Conservation (phyloP, 495 filamentous ascomycete species). For the Xylaria curta region DNA sequence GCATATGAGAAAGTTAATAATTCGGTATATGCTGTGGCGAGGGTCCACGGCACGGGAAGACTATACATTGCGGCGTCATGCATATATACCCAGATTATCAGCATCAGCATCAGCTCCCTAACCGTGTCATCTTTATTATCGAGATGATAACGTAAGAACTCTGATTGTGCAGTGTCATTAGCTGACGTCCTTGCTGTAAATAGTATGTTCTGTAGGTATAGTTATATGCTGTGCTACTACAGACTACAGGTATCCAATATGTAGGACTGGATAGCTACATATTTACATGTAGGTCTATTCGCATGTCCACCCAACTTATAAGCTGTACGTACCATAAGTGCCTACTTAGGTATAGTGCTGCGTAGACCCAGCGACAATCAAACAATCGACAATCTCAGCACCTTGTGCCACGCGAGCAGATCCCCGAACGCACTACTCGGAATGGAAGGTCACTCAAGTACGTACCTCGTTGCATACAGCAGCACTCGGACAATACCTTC, state of each 20-base stretch:
- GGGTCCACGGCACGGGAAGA: slow-evolving; percentile 2
- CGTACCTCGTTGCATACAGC: background rate
- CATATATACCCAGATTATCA: background rate
- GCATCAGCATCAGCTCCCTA: background rate
- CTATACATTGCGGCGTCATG: background rate
- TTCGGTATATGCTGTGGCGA: background rate
- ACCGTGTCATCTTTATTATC: too few species aligned
- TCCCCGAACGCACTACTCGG: slow-evolving; percentile 10
- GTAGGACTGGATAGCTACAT: background rate
- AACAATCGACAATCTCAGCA: background rate
- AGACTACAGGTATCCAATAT: background rate
- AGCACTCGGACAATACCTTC: background rate
- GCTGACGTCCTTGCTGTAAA: background rate
- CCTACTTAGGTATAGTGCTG: background rate
- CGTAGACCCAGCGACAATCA: background rate
- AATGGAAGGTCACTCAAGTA: slow-evolving; percentile 21
- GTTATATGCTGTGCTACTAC: background rate
- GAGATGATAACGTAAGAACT: background rate
- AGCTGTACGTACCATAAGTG: too few species aligned
- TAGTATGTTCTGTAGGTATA: too few species aligned
- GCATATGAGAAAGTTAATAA: background rate
- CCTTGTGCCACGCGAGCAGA: slow-evolving; percentile 10
- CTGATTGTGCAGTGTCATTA: background rate
- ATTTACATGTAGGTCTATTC: background rate
- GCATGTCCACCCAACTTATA: too few species aligned